phyloP scores from a whole-genome alignment of 306 rosid genomes.

The Inga oerstediana region DNA sequence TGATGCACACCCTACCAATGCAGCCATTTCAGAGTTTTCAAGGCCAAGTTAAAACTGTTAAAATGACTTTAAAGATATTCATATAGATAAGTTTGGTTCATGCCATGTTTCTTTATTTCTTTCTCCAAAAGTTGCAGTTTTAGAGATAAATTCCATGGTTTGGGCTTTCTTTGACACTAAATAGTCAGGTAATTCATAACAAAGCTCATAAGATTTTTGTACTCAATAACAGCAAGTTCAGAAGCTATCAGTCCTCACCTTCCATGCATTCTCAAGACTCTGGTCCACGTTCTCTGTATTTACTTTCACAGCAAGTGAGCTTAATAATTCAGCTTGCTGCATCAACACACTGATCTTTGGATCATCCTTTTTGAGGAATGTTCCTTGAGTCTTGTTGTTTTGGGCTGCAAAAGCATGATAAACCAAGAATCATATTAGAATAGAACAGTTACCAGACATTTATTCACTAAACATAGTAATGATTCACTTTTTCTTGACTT shows the following conservation, averaged over 20 bases:
- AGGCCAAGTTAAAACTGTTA: conserved; percentile 9
- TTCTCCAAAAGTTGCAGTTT: conserved; percentile 5
- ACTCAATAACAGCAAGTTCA: conserved; percentile 10
- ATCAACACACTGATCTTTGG: conserved; percentile 78
- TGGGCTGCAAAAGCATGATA: conserved; percentile 48
- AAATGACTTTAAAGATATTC: conserved; percentile 25
- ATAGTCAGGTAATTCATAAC: conserved; percentile 5
- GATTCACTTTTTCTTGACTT: conserved; percentile 30
- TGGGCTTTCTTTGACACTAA: not conserved
- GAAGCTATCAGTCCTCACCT: conserved; percentile 62
- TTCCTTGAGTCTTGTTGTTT: conserved; percentile 62
- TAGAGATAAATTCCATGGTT: conserved; percentile 10
- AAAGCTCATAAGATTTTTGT: conserved; percentile 17
- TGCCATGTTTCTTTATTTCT: not conserved
- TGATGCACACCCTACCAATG: not conserved
- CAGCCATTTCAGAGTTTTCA: conserved; percentile 19
- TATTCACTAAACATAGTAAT: conserved; percentile 14
- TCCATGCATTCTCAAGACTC: conserved; percentile 98
- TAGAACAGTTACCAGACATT: conserved; percentile 31
- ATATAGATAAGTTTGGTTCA: conserved; percentile 16
- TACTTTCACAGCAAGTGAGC: conserved; percentile 86
- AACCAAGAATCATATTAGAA: conserved; percentile 35
- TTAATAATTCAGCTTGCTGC: conserved; percentile 95
- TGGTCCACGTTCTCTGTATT: conserved; percentile 83
- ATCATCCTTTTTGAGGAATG: conserved; percentile 87